Conservation (phyloP, 805 yeast genomes). For the Metschnikowia arizonensis region DNA sequence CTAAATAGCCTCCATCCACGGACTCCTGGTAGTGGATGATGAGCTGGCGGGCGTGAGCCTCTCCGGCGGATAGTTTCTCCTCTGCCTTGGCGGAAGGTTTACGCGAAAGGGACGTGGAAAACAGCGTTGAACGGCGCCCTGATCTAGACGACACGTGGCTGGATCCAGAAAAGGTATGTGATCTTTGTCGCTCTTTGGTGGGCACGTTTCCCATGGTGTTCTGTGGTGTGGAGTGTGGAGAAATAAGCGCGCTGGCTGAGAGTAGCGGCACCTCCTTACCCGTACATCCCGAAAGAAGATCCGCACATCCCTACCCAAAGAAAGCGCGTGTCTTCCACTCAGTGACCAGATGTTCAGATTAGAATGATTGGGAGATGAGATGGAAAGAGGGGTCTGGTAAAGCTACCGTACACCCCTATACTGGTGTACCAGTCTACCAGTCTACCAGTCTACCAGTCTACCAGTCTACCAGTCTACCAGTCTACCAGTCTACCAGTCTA, state of each 20-base stretch:
- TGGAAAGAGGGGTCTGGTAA: too few relatives aligned
- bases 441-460: too few relatives aligned
- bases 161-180: slow-evolving; percentile 15
- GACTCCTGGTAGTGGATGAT: slow-evolving; percentile 60
- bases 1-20: slow-evolving; percentile 92
- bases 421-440: too few relatives aligned
- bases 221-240: slow-evolving; percentile 3
- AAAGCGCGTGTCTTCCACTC: too few relatives aligned
- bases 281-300: too few relatives aligned
- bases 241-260: background rate
- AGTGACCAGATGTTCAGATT: too few relatives aligned
- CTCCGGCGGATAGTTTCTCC: slow-evolving; percentile 49
- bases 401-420: too few relatives aligned
- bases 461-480: too few relatives aligned
- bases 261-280: background rate
- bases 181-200: slow-evolving; percentile 37
- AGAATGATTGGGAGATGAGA: too few relatives aligned
- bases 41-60: slow-evolving; percentile 51
- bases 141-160: slow-evolving; percentile 3
- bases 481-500: too few relatives aligned
- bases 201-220: slow-evolving; percentile 42
- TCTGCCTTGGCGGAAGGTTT: slow-evolving; percentile 20
- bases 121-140: slow-evolving; percentile 15
- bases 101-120: slow-evolving; percentile 10
- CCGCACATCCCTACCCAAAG: too few relatives aligned